These are phyloP conservation scores for Sugiyamaella paludigena DNA, from an alignment of 1,139 yeast species.

Conservation along the genomic window DNA sequence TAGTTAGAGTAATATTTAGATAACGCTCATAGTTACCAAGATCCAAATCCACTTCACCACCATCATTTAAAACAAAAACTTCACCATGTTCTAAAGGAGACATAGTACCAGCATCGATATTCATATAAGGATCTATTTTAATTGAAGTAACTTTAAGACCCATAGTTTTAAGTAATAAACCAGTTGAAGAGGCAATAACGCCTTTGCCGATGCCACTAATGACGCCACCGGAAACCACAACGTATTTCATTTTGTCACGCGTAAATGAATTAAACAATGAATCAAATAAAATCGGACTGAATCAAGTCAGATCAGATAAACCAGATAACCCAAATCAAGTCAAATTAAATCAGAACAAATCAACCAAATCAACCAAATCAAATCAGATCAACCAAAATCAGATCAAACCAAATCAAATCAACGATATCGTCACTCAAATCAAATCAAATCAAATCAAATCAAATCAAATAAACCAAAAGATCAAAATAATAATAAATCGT, in stretches of 20 bases:
- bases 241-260: conserved; percentile 75
- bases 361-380: background rate
- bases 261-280: background rate
- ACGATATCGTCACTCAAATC: background rate
- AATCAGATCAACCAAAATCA: background rate
- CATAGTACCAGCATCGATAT: conserved; percentile 99
- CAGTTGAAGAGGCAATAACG: conserved; percentile 95
- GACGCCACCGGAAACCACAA: conserved; percentile 98
- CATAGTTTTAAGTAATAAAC: conserved; percentile 85
- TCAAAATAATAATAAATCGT: too few species aligned
- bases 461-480: too few species aligned
- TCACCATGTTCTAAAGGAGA: conserved; percentile 99
- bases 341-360: background rate
- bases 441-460: conserved; percentile 10
- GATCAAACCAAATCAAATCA: background rate
- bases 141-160: conserved; percentile 95
- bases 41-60: conserved; percentile 98
- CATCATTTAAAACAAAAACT: conserved; percentile 95
- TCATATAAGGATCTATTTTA: conserved; percentile 98
- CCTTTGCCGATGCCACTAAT: conserved; percentile 99
- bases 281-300: conserved; percentile 1
- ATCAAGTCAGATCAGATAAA: background rate
- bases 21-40: conserved; percentile 97
- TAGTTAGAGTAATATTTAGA: conserved; percentile 86
- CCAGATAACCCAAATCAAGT: background rate